Evolutionary conservation across 2,329 filamentous ascomycete genomes (phyloP).

Genomic region (Tolypocladium tundrense): DNA sequence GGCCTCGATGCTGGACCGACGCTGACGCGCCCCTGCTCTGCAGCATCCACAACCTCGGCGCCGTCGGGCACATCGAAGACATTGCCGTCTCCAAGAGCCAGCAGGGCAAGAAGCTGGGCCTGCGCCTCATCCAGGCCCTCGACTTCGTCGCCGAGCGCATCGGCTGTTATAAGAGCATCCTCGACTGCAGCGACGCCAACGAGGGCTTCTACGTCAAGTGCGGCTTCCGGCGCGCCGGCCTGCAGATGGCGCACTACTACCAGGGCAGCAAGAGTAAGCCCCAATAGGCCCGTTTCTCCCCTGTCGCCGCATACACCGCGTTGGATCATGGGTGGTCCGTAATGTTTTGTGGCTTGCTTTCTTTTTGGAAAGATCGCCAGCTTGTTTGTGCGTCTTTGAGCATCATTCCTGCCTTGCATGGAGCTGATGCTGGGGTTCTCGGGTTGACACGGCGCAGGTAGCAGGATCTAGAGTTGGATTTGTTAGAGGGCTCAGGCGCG

Average conservation of each 20-base stretch:
- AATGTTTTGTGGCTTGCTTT: background rate
- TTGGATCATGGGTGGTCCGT: background rate
- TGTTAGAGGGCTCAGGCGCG: background rate
- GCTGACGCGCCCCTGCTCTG: constrained; percentile 1
- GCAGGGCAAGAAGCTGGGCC: constrained; percentile 92
- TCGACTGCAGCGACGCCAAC: constrained; percentile 93
- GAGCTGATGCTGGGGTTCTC: background rate
- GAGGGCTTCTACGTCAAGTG: constrained; percentile 98
- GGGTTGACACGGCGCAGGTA: constrained; percentile 15
- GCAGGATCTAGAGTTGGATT: constrained; percentile 16
- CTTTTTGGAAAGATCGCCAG: background rate
- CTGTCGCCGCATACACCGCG: background rate
- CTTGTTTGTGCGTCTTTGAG: background rate
- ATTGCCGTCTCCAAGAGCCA: constrained; percentile 92
- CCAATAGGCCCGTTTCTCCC: constrained; percentile 11
- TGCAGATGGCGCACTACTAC: constrained; percentile 97
- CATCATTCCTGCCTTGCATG: background rate
- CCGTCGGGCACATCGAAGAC: constrained; percentile 94
- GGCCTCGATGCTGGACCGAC: constrained; percentile 7
- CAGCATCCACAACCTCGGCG: constrained; percentile 69
- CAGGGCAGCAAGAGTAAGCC: constrained; percentile 44
- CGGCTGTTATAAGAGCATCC: constrained; percentile 94
- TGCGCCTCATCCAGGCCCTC: constrained; percentile 87
- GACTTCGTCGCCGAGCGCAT: constrained; percentile 80
- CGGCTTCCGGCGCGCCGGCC: constrained; percentile 80